These are phyloP conservation scores for Globisporangium emineosum DNA, from an alignment of 352 stramenopile genomes.

Conservation along the genomic window DNA sequence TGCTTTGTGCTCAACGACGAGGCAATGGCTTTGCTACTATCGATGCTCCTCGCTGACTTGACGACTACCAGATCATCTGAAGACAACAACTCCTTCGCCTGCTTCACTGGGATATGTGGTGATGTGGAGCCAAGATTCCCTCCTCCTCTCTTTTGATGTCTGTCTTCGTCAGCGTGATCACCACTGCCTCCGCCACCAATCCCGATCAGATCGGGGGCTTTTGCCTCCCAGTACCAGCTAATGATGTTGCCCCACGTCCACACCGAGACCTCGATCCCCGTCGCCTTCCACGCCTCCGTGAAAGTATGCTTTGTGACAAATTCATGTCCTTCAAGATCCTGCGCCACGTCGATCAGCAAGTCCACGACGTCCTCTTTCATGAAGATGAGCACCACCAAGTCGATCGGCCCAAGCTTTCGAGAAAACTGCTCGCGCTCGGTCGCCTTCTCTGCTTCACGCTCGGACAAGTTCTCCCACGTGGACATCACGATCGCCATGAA, in stretches of 20 bases:
- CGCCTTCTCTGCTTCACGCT: slow-evolving; percentile 48
- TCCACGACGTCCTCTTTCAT: slow-evolving; percentile 66
- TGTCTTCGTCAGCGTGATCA: slow-evolving; percentile 13
- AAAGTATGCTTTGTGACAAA: slow-evolving; percentile 36
- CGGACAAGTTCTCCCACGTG: slow-evolving; percentile 56
- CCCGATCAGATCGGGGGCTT: not conserved
- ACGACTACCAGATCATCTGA: slow-evolving; percentile 42
- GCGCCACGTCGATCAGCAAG: slow-evolving; percentile 45
- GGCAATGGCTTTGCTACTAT: slow-evolving; percentile 23
- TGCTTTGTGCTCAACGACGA: slow-evolving; percentile 2
- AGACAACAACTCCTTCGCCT: slow-evolving; percentile 4
- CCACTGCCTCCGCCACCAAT: slow-evolving; percentile 1
- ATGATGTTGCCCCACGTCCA: slow-evolving; percentile 40
- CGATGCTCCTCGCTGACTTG: slow-evolving; percentile 23
- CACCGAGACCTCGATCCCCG: slow-evolving; percentile 32
- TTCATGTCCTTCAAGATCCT: slow-evolving; percentile 40
- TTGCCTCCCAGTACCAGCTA: slow-evolving; percentile 62
- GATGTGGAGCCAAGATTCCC: not conserved
- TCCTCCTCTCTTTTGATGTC: not conserved
- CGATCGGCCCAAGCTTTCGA: slow-evolving; percentile 29
- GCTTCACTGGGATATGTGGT: slow-evolving; percentile 13
- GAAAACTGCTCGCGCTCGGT: slow-evolving; percentile 47
- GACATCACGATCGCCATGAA: slow-evolving; percentile 82
- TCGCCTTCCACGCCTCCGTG: slow-evolving; percentile 38
- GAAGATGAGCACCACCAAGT: slow-evolving; percentile 48